Evolutionary conservation across 805 yeast species (phyloP).

Genomic region (Priceomyces castillae): DNA sequence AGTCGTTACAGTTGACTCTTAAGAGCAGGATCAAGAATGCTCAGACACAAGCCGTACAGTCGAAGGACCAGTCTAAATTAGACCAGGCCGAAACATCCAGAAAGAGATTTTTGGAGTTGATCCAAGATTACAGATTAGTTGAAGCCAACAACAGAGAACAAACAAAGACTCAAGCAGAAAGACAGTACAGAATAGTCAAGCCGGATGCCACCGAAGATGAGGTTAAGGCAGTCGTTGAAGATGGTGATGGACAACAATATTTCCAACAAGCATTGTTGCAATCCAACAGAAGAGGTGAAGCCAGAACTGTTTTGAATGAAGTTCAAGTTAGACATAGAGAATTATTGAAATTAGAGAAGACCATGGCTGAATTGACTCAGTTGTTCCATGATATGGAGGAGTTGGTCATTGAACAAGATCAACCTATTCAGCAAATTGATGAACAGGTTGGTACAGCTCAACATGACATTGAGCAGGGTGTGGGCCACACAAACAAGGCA

Average conservation of each 20-base stretch:
- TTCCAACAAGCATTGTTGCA: slow-evolving; percentile 89
- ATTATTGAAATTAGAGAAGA: slow-evolving; percentile 88
- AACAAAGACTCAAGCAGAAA: slow-evolving; percentile 82
- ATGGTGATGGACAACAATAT: slow-evolving; percentile 82
- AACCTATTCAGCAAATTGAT: slow-evolving; percentile 76
- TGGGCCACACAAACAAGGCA: slow-evolving; percentile 90
- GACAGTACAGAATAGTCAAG: slow-evolving; percentile 87
- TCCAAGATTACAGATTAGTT: slow-evolving; percentile 80
- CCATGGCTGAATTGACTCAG: slow-evolving; percentile 93
- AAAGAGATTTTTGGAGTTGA: slow-evolving; percentile 77
- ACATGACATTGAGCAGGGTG: slow-evolving; percentile 88
- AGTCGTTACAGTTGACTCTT: slow-evolving; percentile 70
- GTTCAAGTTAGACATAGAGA: slow-evolving; percentile 96
- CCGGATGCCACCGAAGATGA: slow-evolving; percentile 84
- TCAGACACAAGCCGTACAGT: slow-evolving; percentile 61
- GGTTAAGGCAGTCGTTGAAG: slow-evolving; percentile 81
- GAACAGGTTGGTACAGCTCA: slow-evolving; percentile 81
- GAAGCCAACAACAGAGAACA: slow-evolving; percentile 85
- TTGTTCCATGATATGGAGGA: slow-evolving; percentile 95
- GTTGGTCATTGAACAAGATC: slow-evolving; percentile 93
- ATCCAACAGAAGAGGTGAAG: slow-evolving; percentile 90
- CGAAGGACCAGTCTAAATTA: slow-evolving; percentile 68
- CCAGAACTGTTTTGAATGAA: slow-evolving; percentile 90
- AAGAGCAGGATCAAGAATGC: slow-evolving; percentile 74
- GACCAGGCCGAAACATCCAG: slow-evolving; percentile 90